Base-by-base conservation (phyloP, 768 basidiomycete species). In the Kwoniella bestiolae region DNA sequence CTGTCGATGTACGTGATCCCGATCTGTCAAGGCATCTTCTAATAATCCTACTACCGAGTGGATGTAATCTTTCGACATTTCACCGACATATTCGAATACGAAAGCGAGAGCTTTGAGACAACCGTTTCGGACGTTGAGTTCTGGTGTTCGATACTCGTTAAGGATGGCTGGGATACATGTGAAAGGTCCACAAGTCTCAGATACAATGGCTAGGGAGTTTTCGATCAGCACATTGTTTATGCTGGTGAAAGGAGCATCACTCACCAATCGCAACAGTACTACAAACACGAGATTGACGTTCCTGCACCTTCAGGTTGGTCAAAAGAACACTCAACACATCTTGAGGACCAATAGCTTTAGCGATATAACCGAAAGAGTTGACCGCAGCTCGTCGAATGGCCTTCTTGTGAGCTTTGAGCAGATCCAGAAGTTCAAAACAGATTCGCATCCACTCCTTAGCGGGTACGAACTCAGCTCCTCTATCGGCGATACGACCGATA, bases 371-470 rank as follows among this genome's bases (percentile, higher is more conserved):
- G 73, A 99, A 99, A 1, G 95, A 96, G 84, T 99, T 97, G 83
- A 98, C 96, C 23, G 96, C 95, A 0, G 95, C 96, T 78, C 95
- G 92, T 59, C 96, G 91, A 77, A 98, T 99, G 46, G 91, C 95
- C 82, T 97, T 97, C 84, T 99, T 99, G 84, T 99, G 96, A 8
- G 96, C 96, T 81, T 98, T 98, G 75, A 98, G 86, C 26, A 99
- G 85, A 77, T 98, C 96, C 55, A 99, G 86, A 34, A 99, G 83
- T 79, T 99, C 96, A 82, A 99, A 98, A 80, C 96, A 98, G 78
- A 99, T 98, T 78, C 96, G 90, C 96, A 99, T 99, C 96, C 95
- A 98, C 82, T 99, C 96, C 75, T 96, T 88, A 9, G 96, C 95
- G 16, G 96, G 94, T 0, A 99, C 95, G 67, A 92, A 97, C 82